Conservation (phyloP, 2,329 filamentous ascomycete species). For the Neophaeococcomyces aloes region DNA sequence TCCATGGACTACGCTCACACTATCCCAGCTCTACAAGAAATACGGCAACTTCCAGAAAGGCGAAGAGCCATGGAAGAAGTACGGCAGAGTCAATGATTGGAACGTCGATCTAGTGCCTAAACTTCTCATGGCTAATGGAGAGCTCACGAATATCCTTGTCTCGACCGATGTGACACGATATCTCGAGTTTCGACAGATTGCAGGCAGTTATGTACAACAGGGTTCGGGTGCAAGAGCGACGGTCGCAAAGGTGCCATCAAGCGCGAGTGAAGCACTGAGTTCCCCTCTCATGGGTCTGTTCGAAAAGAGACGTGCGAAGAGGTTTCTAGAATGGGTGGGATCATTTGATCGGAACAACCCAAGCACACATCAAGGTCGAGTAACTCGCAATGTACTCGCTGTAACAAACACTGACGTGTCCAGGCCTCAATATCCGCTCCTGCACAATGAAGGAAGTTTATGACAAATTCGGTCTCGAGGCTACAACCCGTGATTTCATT, state of each 20-base stretch:
- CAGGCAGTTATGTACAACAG: slow-evolving; percentile 93
- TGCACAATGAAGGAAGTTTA: slow-evolving; percentile 98
- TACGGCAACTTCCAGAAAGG: slow-evolving; percentile 71
- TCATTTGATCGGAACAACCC: slow-evolving; percentile 73
- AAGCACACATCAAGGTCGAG: slow-evolving; percentile 78
- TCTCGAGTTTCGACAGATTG: slow-evolving; percentile 88
- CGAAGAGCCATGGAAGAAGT: slow-evolving; percentile 95
- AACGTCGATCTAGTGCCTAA: slow-evolving; percentile 98
- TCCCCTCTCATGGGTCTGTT: slow-evolving; percentile 95
- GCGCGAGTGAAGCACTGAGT: slow-evolving; percentile 77
- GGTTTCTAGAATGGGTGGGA: slow-evolving; percentile 92
- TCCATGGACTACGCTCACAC: slow-evolving; percentile 26
- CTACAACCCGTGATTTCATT: slow-evolving; percentile 84
- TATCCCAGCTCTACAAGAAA: slow-evolving; percentile 81
- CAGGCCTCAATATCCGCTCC: slow-evolving; percentile 67
- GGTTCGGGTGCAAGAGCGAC: slow-evolving; percentile 71
- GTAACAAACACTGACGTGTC: slow-evolving; percentile 1
- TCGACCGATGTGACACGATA: slow-evolving; percentile 86
- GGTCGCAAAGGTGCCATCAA: slow-evolving; percentile 92
- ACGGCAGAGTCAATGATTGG: slow-evolving; percentile 94
- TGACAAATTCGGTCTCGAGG: slow-evolving; percentile 91
- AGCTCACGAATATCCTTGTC: slow-evolving; percentile 96
- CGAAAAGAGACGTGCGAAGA: slow-evolving; percentile 94
- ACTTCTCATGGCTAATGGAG: slow-evolving; percentile 95
- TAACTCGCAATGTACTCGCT: slow-evolving; percentile 15